A percentile compares a stretch with the other conserved stretches of the same genome.
Conservation (phyloP, 352 stramenopile species). For the Globisporangium echinulatum region DNA sequence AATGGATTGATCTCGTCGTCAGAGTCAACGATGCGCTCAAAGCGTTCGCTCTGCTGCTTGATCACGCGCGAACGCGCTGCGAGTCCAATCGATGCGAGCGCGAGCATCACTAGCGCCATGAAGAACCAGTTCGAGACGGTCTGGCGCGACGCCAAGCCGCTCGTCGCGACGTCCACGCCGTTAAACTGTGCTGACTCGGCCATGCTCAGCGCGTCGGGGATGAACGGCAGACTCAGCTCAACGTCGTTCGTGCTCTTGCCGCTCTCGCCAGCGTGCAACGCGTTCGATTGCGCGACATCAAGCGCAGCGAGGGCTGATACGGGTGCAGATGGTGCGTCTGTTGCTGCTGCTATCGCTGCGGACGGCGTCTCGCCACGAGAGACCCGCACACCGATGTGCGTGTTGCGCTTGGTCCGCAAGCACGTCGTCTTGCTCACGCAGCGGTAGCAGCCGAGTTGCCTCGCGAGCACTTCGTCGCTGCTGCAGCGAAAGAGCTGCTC, state of each 20-base stretch:
- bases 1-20: slow-evolving; percentile 81
- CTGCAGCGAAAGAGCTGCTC: slow-evolving; percentile 20
- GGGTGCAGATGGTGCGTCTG: too few relatives aligned
- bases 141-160: not conserved
- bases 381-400: too few relatives aligned
- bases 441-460: slow-evolving; percentile 38
- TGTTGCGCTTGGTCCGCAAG: not conserved
- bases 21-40: slow-evolving; percentile 31
- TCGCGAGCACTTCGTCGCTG: slow-evolving; percentile 23
- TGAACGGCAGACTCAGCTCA: slow-evolving; percentile 9
- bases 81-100: slow-evolving; percentile 32
- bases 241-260: not conserved
- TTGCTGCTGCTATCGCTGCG: too few relatives aligned
- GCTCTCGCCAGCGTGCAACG: too few relatives aligned
- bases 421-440: slow-evolving; percentile 39
- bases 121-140: slow-evolving; percentile 46
- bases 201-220: slow-evolving; percentile 15
- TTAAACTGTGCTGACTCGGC: slow-evolving; percentile 7
- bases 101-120: slow-evolving; percentile 27
- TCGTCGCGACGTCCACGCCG: not conserved
- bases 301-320: too few relatives aligned
- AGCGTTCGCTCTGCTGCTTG: slow-evolving; percentile 10
- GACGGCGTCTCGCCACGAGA: too few relatives aligned
- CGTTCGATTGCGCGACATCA: not conserved
- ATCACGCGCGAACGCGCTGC: slow-evolving; percentile 19